phyloP scores from a whole-genome alignment of 352 stramenopile species.

The Phytophthora europaea region DNA sequence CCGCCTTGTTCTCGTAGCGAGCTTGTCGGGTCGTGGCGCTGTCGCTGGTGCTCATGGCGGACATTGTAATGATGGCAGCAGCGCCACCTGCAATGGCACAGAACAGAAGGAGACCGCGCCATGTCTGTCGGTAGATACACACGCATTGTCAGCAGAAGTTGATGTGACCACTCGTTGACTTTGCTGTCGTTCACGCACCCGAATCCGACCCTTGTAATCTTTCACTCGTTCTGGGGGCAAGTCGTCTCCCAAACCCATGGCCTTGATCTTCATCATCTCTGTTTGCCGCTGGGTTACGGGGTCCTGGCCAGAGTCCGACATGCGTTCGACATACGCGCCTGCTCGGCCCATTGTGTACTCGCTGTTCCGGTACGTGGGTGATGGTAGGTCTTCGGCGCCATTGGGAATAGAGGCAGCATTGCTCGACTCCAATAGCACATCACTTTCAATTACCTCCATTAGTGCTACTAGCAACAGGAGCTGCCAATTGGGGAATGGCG shows the following conservation, averaged over 20 bases:
- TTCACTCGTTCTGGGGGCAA: slow-evolving; percentile 40
- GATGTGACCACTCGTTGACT: too few species aligned
- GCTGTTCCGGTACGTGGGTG: slow-evolving; percentile 26
- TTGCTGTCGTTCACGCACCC: slow-evolving; percentile 17
- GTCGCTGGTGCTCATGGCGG: slow-evolving; percentile 40
- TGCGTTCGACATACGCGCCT: slow-evolving; percentile 16
- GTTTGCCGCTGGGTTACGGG: slow-evolving; percentile 35
- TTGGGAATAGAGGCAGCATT: background rate
- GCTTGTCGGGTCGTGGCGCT: slow-evolving; percentile 17
- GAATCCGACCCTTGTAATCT: slow-evolving; percentile 78
- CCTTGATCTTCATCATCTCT: slow-evolving; percentile 77
- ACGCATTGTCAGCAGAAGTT: background rate
- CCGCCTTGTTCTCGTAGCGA: slow-evolving; percentile 37
- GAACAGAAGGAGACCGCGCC: slow-evolving; percentile 62
- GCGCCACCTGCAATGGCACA: slow-evolving; percentile 49
- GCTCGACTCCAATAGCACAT: slow-evolving; percentile 1
- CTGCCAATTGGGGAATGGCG: background rate
- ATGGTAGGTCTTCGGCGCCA: background rate
- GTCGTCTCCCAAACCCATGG: slow-evolving; percentile 44
- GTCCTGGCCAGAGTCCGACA: slow-evolving; percentile 22
- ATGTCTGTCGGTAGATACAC: slow-evolving; percentile 38
- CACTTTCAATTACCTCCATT: background rate
- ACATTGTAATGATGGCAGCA: slow-evolving; percentile 54
- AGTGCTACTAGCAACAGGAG: background rate
- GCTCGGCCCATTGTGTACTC: slow-evolving; percentile 34